Conservation (phyloP, 176 grass and related monocot genomes). For the bread wheat (Triticum aestivum) region DNA sequence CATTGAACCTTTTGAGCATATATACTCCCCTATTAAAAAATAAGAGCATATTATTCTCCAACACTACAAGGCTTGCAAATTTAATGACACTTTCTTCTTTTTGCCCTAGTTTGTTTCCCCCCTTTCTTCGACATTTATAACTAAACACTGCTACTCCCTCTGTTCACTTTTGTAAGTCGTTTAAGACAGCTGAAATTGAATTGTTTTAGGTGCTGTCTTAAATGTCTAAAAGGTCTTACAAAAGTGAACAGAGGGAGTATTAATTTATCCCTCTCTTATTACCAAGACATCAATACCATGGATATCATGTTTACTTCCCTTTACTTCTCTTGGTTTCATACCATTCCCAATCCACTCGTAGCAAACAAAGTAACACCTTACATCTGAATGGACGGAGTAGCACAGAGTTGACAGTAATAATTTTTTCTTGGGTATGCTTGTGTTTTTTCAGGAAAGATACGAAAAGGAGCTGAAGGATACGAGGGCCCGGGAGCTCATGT, state of each 20-base stretch:
- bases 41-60: neutral
- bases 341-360: neutral
- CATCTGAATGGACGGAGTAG: neutral
- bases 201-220: no score
- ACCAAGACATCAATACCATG: neutral
- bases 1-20: constrained; percentile 4
- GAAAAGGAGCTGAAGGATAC: constrained; percentile 93
- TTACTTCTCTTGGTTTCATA: neutral
- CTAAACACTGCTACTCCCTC: neutral
- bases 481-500: constrained; percentile 74
- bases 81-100: constrained; percentile 1
- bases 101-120: neutral
- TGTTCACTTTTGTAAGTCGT: no score
- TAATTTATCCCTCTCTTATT: neutral
- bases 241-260: neutral
- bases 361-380: neutral
- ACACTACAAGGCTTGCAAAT: neutral
- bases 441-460: constrained; percentile 73
- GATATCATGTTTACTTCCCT: neutral
- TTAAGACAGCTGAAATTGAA: no score
- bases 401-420: neutral
- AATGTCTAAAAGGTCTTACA: no score
- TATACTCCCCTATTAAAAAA: neutral
- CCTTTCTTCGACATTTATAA: neutral
- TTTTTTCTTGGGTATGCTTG: constrained; percentile 30